Base-by-base conservation (phyloP, 805 yeast species). In the Hanseniaspora meyeri region DNA sequence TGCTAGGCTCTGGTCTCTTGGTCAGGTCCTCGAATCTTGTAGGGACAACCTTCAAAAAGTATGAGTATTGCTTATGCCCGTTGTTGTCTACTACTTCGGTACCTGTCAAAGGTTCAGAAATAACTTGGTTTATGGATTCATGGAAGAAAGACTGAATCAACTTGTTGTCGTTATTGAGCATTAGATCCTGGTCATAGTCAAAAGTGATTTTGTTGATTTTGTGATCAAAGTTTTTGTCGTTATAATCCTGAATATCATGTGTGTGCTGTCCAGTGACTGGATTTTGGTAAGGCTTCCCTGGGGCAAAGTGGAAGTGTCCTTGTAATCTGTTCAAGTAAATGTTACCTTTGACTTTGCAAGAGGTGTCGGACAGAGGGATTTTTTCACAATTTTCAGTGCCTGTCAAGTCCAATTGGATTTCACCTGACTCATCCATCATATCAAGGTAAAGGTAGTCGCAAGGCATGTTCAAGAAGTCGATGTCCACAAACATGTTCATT, bases 281-380 rank as follows among this genome's bases (percentile, higher is more conserved):
- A 57, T 70, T 68, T 42, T 82, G 78, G 63, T 74, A 76, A 1
- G 95, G 81, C 29, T 85, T 81, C 43, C 98, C 98, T 4, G 98
- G 97, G 0, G 97, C 96, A 75, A 93, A 89, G 72, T 93, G 97
- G 60, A 93, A 71, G 64, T 87, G 85, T 49, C 98, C 98, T 24
- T 85, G 82, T 46, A 93, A 85, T 70, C 95, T 80, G 69, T 87
- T 87, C 65, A 93, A 80, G 62, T 79, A 73, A 7, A 95, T 83
- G 24, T 77, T 74, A 34, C 98, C 98, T 60, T 77, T 76, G 43
- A 93, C 75, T 61, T 95, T 77, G 70, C 98, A 93, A 4, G 49
- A 31, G n/a, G 27, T 31, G 4, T 43, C 49, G 17, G 49, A 34
- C 12, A 51, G 10, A 4, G 19, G 14, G 6, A 42, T 51, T 45